Percentiles rank a stretch among this genome's conserved stretches.
Conservation (phyloP, 1,139 yeast species). For the Pichia sp. region DNA sequence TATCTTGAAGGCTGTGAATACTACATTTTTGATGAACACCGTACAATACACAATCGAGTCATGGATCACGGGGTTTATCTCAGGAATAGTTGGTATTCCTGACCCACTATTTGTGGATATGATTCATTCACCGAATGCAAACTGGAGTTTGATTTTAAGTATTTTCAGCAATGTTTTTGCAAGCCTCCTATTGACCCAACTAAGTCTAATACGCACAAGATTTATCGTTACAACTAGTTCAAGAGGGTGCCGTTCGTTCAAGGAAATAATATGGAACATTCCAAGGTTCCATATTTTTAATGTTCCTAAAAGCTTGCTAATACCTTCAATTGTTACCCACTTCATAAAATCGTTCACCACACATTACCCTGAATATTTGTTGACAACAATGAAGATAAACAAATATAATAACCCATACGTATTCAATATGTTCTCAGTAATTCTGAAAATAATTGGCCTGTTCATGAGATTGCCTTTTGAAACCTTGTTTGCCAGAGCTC, state of each 20-base stretch:
- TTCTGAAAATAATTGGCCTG: slow-evolving; percentile 62
- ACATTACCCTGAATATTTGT: slow-evolving; percentile 67
- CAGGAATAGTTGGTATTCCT: slow-evolving; percentile 81
- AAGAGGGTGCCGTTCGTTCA: slow-evolving; percentile 36
- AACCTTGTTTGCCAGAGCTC: slow-evolving; percentile 79
- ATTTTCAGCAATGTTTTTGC: slow-evolving; percentile 71
- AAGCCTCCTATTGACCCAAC: slow-evolving; percentile 72
- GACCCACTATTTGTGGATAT: slow-evolving; percentile 86
- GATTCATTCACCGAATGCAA: slow-evolving; percentile 75
- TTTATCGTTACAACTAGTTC: slow-evolving; percentile 61
- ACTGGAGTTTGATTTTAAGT: slow-evolving; percentile 60
- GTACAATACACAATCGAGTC: slow-evolving; percentile 77
- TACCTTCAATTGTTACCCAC: slow-evolving; percentile 61
- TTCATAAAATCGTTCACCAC: slow-evolving; percentile 59
- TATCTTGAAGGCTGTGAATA: slow-evolving; percentile 80
- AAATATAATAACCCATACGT: slow-evolving; percentile 59
- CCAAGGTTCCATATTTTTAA: slow-evolving; percentile 43
- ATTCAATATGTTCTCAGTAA: slow-evolving; percentile 45
- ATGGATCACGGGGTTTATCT: slow-evolving; percentile 84
- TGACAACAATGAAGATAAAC: slow-evolving; percentile 69
- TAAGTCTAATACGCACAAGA: slow-evolving; percentile 75
- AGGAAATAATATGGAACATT: slow-evolving; percentile 33
- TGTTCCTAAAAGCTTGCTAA: slow-evolving; percentile 46
- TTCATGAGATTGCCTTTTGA: slow-evolving; percentile 82
- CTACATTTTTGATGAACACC: slow-evolving; percentile 75